Evolutionary conservation across 1,284 basidiomycete species (phyloP), one percentile per base, ranked within the genome.

Genomic region (Naganishia albida): DNA sequence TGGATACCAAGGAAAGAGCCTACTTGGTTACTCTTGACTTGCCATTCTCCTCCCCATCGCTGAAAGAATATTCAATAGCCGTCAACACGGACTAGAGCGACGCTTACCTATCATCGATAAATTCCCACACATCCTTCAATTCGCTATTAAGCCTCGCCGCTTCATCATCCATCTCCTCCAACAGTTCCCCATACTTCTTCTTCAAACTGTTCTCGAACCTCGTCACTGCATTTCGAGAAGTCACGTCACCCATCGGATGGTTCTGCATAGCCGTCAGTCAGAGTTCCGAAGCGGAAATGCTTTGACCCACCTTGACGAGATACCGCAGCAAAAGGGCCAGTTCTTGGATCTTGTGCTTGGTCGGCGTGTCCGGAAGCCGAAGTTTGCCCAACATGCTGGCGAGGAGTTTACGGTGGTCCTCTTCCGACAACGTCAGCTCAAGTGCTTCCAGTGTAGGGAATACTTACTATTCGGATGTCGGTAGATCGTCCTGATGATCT

Each of bases 321-420:
- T 85, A 83, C 23, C 80, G 78, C 28, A 87, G 77, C 16, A 91
- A 80, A 16, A 89, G 80, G 60, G 87, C 83, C 18, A 89, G 75
- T 42, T 85, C 85, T 63, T 86, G 83, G 60, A 89, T 77, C 66
- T 85, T 84, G 70, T 82, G 81, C 20, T 83, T 80, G 62, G 90
- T 87, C 1, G 88, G 80, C 25, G 85, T 83, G 7, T 72, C 66
- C 0, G 88, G 87, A 15, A 96, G 79, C 71, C 88, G 83, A 2
- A 98, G 81, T 72, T 94, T 91, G 46, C 83, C 82, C 2, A 98
- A 82, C 44, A 91, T 82, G 65, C 93, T 89, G 65, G 87, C 89
- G 16, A 95, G 78, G 0, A 86, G 83, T 76, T 95, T 96, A 72
- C 88, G 86, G 68, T 88, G 85, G 15, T 91, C 89, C 74, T 85